phyloP scores from a whole-genome alignment of 805 yeast genomes.

The Ogataea siamensis region DNA sequence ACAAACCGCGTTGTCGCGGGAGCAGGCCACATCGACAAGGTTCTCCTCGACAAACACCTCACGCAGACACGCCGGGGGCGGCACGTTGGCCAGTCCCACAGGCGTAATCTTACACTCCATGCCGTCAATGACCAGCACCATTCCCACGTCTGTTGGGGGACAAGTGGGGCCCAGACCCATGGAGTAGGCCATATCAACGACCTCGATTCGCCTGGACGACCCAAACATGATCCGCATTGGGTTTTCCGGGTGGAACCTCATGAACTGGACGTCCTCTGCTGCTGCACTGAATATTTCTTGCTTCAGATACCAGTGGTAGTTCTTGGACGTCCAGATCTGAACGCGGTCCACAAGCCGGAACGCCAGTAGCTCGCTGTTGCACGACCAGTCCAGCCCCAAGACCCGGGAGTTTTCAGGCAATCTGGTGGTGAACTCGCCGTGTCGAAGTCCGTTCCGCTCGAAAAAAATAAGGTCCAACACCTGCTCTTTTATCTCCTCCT shows the following conservation, averaged over 20 bases:
- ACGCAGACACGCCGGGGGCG: slow-evolving; percentile 87
- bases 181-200: slow-evolving; percentile 65
- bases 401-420: slow-evolving; percentile 52
- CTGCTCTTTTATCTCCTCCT: slow-evolving; percentile 47
- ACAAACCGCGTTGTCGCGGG: slow-evolving; percentile 53
- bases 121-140: slow-evolving; percentile 82
- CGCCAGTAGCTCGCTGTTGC: slow-evolving; percentile 75
- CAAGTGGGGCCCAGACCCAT: slow-evolving; percentile 66
- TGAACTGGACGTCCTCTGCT: slow-evolving; percentile 38
- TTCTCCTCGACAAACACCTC: slow-evolving; percentile 55
- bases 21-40: slow-evolving; percentile 64
- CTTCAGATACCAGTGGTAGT: slow-evolving; percentile 94
- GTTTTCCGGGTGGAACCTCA: slow-evolving; percentile 88
- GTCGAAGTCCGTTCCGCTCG: slow-evolving; percentile 90
- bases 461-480: slow-evolving; percentile 66
- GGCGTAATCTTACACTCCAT: slow-evolving; percentile 72
- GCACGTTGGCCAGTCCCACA: slow-evolving; percentile 78
- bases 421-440: slow-evolving; percentile 77
- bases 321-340: slow-evolving; percentile 89
- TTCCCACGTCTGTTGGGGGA: slow-evolving; percentile 71
- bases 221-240: slow-evolving; percentile 73
- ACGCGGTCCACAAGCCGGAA: slow-evolving; percentile 58
- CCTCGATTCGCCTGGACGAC: slow-evolving; percentile 49
- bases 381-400: slow-evolving; percentile 68
- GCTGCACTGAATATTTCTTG: slow-evolving; percentile 55